A percentile compares a stretch with the other conserved stretches of the same genome.
Conservation (phyloP, 148 eudicot species). For the Rhododendron molle region DNA sequence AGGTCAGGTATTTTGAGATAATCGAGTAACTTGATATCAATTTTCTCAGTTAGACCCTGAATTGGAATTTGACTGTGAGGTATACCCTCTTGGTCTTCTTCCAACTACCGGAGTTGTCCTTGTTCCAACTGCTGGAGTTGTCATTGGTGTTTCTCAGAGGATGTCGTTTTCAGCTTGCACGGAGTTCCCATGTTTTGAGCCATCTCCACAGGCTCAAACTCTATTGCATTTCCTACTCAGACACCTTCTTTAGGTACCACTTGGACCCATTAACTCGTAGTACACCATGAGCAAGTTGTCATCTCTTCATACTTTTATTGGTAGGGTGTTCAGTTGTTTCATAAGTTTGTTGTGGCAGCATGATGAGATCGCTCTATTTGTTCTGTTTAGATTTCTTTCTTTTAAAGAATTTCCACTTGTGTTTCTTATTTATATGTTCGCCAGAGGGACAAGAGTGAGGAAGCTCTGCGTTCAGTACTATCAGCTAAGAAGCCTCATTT, state of each 20-base stretch:
- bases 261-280: too few relatives aligned
- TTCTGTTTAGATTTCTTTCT: background rate
- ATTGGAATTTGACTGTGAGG: slow-evolving; percentile 95
- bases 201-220: too few relatives aligned
- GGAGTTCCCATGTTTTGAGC: too few relatives aligned
- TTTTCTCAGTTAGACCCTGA: slow-evolving; percentile 80
- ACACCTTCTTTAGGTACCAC: too few relatives aligned
- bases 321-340: background rate
- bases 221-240: too few relatives aligned
- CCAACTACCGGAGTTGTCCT: too few relatives aligned
- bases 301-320: too few relatives aligned
- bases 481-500: slow-evolving; percentile 93
- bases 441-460: slow-evolving; percentile 90
- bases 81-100: slow-evolving; percentile 62
- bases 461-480: slow-evolving; percentile 78
- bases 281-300: too few relatives aligned
- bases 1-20: slow-evolving; percentile 13
- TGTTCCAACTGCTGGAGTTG: too few relatives aligned
- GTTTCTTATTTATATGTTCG: slow-evolving; percentile 3
- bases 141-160: too few relatives aligned
- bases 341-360: background rate
- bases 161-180: too few relatives aligned
- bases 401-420: background rate
- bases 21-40: slow-evolving; percentile 27
- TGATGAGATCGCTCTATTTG: background rate